Conservation (phyloP, 306 rosid genomes). For the Acmispon strigosus region DNA sequence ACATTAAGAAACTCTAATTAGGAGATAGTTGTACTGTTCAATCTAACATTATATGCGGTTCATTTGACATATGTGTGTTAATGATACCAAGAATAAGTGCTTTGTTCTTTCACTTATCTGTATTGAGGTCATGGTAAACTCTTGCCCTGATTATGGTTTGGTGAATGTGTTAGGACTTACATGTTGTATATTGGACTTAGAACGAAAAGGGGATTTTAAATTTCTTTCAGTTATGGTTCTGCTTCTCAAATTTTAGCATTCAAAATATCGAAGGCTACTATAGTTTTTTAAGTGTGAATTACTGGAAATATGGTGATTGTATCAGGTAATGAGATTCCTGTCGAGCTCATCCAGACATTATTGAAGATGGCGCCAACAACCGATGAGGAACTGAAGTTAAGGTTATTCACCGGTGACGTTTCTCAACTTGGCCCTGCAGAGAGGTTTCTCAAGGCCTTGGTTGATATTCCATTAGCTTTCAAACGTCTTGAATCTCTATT, state of each 20-base stretch:
- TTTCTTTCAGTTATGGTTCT: background rate
- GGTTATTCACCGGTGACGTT: slow-evolving; percentile 51
- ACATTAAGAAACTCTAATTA: background rate
- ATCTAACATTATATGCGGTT: background rate
- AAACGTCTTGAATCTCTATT: slow-evolving; percentile 66
- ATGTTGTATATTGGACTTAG: background rate
- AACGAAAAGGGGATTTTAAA: background rate
- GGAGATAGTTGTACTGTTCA: background rate
- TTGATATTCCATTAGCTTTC: slow-evolving; percentile 74
- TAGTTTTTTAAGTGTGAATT: background rate
- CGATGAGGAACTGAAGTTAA: slow-evolving; percentile 84
- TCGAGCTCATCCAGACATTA: slow-evolving; percentile 73
- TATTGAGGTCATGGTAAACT: background rate
- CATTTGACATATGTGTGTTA: background rate
- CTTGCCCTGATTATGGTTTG: background rate
- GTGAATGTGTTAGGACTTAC: background rate
- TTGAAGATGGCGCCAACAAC: slow-evolving; percentile 83
- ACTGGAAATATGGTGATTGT: slow-evolving; percentile 21
- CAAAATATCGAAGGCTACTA: background rate
- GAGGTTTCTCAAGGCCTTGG: slow-evolving; percentile 79
- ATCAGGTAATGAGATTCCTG: slow-evolving; percentile 79
- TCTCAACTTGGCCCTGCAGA: slow-evolving; percentile 82
- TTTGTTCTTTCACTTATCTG: background rate
- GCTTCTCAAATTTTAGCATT: background rate
- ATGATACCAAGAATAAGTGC: background rate